Conservation (phyloP, 768 basidiomycete genomes). For the Lepiota brunneoincarnata region DNA sequence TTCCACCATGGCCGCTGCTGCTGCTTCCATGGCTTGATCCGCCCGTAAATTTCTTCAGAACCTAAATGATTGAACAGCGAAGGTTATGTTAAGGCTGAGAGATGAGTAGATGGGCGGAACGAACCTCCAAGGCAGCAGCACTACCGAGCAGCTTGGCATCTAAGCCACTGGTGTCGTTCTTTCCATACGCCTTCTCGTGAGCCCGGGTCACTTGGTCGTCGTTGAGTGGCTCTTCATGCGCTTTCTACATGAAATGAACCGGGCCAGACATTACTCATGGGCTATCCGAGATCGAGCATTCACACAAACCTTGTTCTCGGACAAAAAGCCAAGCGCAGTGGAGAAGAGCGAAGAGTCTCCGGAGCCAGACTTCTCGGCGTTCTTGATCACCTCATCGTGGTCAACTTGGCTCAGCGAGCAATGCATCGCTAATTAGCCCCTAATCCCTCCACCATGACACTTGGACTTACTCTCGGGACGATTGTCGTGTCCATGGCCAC, state of each 20-base stretch:
- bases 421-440: neutral
- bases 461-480: slow-evolving; percentile 28
- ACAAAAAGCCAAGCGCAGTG: slow-evolving; percentile 50
- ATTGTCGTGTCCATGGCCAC: slow-evolving; percentile 15
- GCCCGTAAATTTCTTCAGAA: slow-evolving; percentile 66
- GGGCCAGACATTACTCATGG: neutral
- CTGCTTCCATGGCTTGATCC: slow-evolving; percentile 24
- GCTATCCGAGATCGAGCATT: neutral
- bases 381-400: slow-evolving; percentile 56
- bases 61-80: slow-evolving; percentile 30
- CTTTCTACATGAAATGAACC: slow-evolving; percentile 28
- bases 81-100: neutral
- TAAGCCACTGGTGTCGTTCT: slow-evolving; percentile 48
- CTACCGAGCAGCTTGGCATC: slow-evolving; percentile 65
- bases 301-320: slow-evolving; percentile 45
- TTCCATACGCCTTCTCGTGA: slow-evolving; percentile 60
- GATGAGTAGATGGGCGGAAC: slow-evolving; percentile 5
- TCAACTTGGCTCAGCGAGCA: slow-evolving; percentile 44
- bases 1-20: slow-evolving; percentile 27
- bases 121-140: slow-evolving; percentile 75
- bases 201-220: slow-evolving; percentile 61
- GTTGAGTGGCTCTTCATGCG: slow-evolving; percentile 60
- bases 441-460: neutral
- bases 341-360: slow-evolving; percentile 58
- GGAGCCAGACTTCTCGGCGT: slow-evolving; percentile 53